Evolutionary conservation across 768 basidiomycete genomes (phyloP).

Genomic region (Gymnopilus junonius): DNA sequence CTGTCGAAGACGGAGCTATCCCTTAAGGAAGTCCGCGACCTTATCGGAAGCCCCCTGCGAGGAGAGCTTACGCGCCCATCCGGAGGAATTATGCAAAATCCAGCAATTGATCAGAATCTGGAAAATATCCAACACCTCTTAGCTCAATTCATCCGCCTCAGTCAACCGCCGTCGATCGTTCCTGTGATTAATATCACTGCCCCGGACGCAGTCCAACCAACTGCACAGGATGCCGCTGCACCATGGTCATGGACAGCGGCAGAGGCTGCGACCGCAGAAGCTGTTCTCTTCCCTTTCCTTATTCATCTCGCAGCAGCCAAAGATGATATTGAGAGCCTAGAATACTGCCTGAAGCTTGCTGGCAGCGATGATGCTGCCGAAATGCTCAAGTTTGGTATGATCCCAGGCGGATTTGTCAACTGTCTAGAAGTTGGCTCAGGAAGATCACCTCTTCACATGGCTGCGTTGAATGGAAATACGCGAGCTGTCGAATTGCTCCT

Average conservation of each 20-base stretch:
- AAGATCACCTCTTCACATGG: slow-evolving; percentile 78
- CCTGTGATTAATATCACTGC: slow-evolving; percentile 38
- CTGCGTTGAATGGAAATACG: slow-evolving; percentile 68
- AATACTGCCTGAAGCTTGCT: slow-evolving; percentile 56
- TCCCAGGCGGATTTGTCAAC: slow-evolving; percentile 75
- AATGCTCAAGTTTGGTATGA: slow-evolving; percentile 37
- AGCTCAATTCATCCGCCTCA: slow-evolving; percentile 70
- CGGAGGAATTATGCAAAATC: slow-evolving; percentile 46
- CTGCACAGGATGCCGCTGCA: slow-evolving; percentile 54
- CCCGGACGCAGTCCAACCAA: slow-evolving; percentile 41
- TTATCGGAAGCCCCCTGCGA: slow-evolving; percentile 80
- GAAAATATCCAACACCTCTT: slow-evolving; percentile 69
- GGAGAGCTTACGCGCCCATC: slow-evolving; percentile 80
- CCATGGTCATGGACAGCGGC: slow-evolving; percentile 82
- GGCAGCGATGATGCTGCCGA: slow-evolving; percentile 31
- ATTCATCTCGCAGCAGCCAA: slow-evolving; percentile 79
- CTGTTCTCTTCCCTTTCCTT: slow-evolving; percentile 74
- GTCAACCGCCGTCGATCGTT: slow-evolving; percentile 38
- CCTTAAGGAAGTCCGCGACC: slow-evolving; percentile 66
- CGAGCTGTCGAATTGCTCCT: slow-evolving; percentile 55
- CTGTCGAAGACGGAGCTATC: slow-evolving; percentile 84
- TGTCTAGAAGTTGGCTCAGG: slow-evolving; percentile 72
- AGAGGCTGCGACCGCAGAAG: slow-evolving; percentile 72
- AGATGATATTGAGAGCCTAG: slow-evolving; percentile 66
- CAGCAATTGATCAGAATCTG: slow-evolving; percentile 50